A percentile compares a stretch with the other conserved stretches of the same genome.
These are phyloP conservation scores for Hymenoscyphus repandus DNA, from an alignment of 2,329 filamentous ascomycete genomes.

Conservation along the genomic window DNA sequence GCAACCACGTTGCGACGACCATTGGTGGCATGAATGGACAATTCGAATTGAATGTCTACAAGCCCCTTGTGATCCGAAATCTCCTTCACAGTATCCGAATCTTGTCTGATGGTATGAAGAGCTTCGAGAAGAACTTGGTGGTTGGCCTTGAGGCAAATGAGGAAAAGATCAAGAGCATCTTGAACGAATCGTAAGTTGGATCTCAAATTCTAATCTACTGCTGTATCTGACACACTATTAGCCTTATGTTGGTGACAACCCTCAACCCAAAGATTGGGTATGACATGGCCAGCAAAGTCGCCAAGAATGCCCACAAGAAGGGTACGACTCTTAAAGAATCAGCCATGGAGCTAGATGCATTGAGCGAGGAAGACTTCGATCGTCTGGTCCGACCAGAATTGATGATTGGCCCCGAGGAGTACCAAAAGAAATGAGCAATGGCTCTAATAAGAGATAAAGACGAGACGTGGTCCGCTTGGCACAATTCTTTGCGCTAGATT, in stretches of 20 bases:
- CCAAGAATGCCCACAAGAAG: conserved; percentile 99
- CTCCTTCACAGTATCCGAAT: conserved; percentile 87
- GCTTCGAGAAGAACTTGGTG: conserved; percentile 92
- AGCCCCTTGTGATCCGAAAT: conserved; percentile 93
- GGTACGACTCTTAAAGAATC: conserved; percentile 88
- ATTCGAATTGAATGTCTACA: conserved; percentile 99
- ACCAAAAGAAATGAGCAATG: conserved; percentile 36
- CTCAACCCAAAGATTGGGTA: conserved; percentile 96
- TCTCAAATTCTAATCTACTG: background rate
- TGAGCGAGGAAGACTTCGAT: conserved; percentile 88
- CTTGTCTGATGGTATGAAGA: conserved; percentile 85
- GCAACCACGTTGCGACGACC: conserved; percentile 89
- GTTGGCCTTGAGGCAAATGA: conserved; percentile 87
- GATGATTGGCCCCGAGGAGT: conserved; percentile 81
- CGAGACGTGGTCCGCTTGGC: background rate
- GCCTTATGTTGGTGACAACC: conserved; percentile 97
- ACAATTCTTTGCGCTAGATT: background rate
- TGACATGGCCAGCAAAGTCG: conserved; percentile 94
- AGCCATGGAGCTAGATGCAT: conserved; percentile 85
- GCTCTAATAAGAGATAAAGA: background rate
- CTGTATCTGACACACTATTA: conserved; percentile 36
- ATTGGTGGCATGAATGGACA: conserved; percentile 96
- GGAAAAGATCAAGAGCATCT: conserved; percentile 79
- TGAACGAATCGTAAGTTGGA: conserved; percentile 83
- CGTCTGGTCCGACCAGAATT: conserved; percentile 84